Evolutionary conservation across 2,329 filamentous ascomycete species (phyloP), one percentile per base, ranked within the genome.

Genomic region (Celoporthe dispersa): DNA sequence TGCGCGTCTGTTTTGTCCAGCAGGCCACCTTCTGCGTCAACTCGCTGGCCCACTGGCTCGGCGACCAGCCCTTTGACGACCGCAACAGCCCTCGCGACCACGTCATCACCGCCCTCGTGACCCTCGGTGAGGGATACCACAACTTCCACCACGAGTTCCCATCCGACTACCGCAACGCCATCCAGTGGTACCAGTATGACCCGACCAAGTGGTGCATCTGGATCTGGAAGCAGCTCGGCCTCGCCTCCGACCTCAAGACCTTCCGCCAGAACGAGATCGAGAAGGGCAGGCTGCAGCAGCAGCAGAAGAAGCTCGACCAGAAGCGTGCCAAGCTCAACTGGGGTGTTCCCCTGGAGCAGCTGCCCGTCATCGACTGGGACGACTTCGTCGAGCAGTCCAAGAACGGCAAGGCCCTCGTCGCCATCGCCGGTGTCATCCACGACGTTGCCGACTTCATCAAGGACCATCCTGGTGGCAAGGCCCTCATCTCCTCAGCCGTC

Each of bases 91-190:
- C 93, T 73, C 91, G 94, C 80, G 93, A 97, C 77, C 93, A 97
- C 82, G 87, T 95, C 78, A 89, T 97, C 81, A 97, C 93, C 55
- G 93, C 93, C 60, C 83, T 97, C 25, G 90, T 94, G 75, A 97
- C 93, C 59, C 90, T 97, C 31, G 93, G 93, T 64, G 93, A 81
- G 83, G 93, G 93, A 39, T 97, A 97, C 84, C 93, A 97, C 87
- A 97, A 97, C 87, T 97, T 97, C 87, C 93, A 97, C 84, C 93
- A 97, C 86, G 93, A 97, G 81, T 97, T 97, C 83, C 94, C 94
- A 68, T 95, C 92, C 14, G 93, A 97, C 81, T 97, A 96, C 88
- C 92, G 93, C 79, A 97, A 97, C 80, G 93, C 93, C 72, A 95
- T 96, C 75, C 86, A 94, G 82, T 97, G 93, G 93, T 91, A 90